Percentiles rank a stretch among this genome's conserved stretches.
phyloP scores from a whole-genome alignment of 2,329 filamentous ascomycete species.

The Arthrobotrys musiformis region DNA sequence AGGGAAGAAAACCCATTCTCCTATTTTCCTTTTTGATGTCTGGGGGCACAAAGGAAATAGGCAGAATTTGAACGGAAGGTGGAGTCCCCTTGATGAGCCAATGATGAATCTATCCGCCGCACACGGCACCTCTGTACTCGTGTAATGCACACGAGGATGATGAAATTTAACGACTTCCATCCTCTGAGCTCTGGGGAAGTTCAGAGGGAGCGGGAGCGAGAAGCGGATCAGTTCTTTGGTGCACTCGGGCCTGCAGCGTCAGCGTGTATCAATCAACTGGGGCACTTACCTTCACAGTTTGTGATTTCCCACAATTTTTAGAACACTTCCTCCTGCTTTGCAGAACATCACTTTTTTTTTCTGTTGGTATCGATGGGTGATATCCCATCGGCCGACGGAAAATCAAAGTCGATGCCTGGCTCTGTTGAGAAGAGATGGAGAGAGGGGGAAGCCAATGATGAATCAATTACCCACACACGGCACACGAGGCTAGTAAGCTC shows the following conservation, averaged over 20 bases:
- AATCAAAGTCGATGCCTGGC: too few species aligned
- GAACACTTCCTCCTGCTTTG: background rate
- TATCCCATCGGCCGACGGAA: background rate
- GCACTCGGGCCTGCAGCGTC: background rate
- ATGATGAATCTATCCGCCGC: too few species aligned
- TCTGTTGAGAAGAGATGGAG: too few species aligned
- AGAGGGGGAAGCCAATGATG: too few species aligned
- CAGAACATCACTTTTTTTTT: conserved; percentile 2
- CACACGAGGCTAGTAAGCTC: too few species aligned
- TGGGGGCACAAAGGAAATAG: background rate
- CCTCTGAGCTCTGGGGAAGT: background rate
- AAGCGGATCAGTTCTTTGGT: background rate
- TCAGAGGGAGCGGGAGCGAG: background rate
- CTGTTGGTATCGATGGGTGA: background rate
- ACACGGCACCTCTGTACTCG: too few species aligned
- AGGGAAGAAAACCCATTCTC: background rate
- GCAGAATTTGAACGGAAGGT: background rate
- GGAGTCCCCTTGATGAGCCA: background rate
- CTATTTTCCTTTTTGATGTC: background rate
- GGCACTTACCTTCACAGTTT: background rate
- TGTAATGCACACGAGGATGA: background rate
- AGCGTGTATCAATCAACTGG: background rate
- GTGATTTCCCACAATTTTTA: background rate
- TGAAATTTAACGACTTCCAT: background rate
- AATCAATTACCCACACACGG: too few species aligned